Evolutionary conservation across 768 basidiomycete genomes (phyloP), one percentile per base, ranked within the genome.

Genomic region (Tylopilus plumbeoviolaceoides): DNA sequence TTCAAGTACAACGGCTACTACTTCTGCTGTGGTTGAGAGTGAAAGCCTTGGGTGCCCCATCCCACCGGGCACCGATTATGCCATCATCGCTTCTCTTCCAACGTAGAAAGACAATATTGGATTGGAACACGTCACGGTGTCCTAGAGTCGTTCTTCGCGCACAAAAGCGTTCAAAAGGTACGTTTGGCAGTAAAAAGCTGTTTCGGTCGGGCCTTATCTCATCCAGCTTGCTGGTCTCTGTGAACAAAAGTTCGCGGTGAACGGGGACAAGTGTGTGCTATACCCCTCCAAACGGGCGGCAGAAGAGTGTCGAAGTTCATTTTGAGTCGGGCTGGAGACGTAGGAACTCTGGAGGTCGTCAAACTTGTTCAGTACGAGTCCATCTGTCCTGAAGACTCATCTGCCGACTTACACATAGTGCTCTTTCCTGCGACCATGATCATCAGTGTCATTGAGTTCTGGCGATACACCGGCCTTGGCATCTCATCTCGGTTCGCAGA

Each of bases 391-490:
- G 79, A 85, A 53, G 77, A 79, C 43, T 72, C 74, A 44, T 66
- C 60, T 7, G n/a, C 50, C 1, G 83, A 89, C 51, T 76, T 99
- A 1, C 85, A 95, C 66, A 89, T 95, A 58, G 85, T 85, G 1
- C 71, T 99, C 14, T 91, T 94, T 66, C 83, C 85, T 7, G 67
- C 72, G 4, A 77, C 81, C 4, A 67, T 79, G 4, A 84, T 78
- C 59, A 62, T 77, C 7, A 66, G 86, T 7, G 92, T 90, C 8
- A 95, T 90, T 65, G 79, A 91, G 67, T 98, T 95, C 70, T 98
- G 95, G 95, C 95, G 98, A 60, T 95, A 98, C 66, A 83, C 88
- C 0, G 95, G 95, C 0, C 73, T 88, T 54, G 94, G 95, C 2
- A 85, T 99, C 39, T 91, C 89, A 4, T 93, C 90, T 55, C 84